A percentile compares a stretch with the other conserved stretches of the same genome.
phyloP scores from a whole-genome alignment of 768 basidiomycete species.

The Leccinum imitatum region DNA sequence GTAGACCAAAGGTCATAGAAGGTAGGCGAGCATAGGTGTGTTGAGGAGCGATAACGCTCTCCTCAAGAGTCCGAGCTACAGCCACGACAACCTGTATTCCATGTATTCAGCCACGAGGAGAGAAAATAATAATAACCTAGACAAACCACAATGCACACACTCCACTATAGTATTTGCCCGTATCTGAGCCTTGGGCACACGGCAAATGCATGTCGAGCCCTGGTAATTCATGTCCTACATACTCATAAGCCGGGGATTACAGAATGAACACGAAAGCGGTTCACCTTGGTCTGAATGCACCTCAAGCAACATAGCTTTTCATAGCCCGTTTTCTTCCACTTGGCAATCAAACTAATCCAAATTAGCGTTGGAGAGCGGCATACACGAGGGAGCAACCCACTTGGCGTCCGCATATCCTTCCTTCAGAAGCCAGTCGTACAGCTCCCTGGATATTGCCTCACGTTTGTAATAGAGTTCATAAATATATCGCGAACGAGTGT shows the following conservation, averaged over 20 bases:
- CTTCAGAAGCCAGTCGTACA: slow-evolving; percentile 98
- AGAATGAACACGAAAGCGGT: slow-evolving; percentile 15
- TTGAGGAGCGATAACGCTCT: neutral
- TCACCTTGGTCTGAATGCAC: slow-evolving; percentile 91
- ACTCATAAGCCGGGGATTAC: slow-evolving; percentile 11
- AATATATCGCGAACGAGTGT: slow-evolving; percentile 93
- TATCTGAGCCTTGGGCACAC: slow-evolving; percentile 93
- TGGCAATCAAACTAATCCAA: slow-evolving; percentile 79
- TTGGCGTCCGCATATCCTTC: slow-evolving; percentile 96
- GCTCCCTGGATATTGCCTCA: slow-evolving; percentile 86
- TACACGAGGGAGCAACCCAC: slow-evolving; percentile 47
- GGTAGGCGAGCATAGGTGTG: neutral
- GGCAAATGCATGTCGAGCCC: slow-evolving; percentile 96
- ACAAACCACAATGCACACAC: slow-evolving; percentile 95
- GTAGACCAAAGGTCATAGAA: neutral
- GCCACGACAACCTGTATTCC: slow-evolving; percentile 72
- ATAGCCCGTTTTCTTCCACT: slow-evolving; percentile 99
- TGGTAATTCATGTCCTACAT: slow-evolving; percentile 97
- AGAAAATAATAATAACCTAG: neutral
- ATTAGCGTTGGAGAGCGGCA: slow-evolving; percentile 8
- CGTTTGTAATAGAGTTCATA: slow-evolving; percentile 99
- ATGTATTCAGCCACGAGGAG: slow-evolving; percentile 13
- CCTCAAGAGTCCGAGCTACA: slow-evolving; percentile 83
- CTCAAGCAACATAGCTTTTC: slow-evolving; percentile 97
- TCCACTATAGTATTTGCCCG: slow-evolving; percentile 90